phyloP scores from a whole-genome alignment of 192 early-diverging fungal genomes.

The Tieghemiomyces parasiticus region DNA sequence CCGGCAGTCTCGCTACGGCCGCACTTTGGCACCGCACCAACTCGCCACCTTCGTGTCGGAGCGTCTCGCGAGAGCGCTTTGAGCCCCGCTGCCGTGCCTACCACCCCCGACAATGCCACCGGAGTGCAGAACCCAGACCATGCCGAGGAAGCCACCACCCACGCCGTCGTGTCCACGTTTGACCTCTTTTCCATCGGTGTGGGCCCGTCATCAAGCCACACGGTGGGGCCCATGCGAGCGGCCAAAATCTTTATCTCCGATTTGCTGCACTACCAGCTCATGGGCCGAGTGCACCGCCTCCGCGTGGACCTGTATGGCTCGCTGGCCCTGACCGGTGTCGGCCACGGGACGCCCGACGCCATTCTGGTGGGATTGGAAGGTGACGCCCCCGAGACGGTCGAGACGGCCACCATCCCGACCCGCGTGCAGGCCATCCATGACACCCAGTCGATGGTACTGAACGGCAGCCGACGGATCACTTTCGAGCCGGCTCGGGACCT shows the following conservation, averaged over 20 bases:
- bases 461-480: conserved; percentile 56
- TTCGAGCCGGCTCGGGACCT: conserved; percentile 76
- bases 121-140: background rate
- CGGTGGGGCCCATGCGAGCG: conserved; percentile 95
- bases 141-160: conserved; percentile 16
- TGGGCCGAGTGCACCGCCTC: conserved; percentile 31
- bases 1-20: background rate
- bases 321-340: conserved; percentile 83
- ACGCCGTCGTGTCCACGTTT: conserved; percentile 87
- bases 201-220: conserved; percentile 82
- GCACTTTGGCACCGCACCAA: background rate
- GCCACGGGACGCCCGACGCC: conserved; percentile 89
- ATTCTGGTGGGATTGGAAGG: conserved; percentile 86
- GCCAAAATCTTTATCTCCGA: conserved; percentile 89
- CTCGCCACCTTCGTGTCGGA: background rate
- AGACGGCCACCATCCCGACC: conserved; percentile 60
- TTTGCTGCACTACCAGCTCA: conserved; percentile 37
- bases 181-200: conserved; percentile 93
- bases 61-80: background rate
- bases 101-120: background rate
- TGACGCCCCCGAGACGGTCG: conserved; percentile 69
- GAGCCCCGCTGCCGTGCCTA: background rate
- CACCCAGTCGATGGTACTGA: conserved; percentile 52
- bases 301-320: conserved; percentile 85
- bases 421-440: conserved; percentile 63